Evolutionary conservation across 139 green algal species (phyloP).

Genomic region (Micractinium conductrix): DNA sequence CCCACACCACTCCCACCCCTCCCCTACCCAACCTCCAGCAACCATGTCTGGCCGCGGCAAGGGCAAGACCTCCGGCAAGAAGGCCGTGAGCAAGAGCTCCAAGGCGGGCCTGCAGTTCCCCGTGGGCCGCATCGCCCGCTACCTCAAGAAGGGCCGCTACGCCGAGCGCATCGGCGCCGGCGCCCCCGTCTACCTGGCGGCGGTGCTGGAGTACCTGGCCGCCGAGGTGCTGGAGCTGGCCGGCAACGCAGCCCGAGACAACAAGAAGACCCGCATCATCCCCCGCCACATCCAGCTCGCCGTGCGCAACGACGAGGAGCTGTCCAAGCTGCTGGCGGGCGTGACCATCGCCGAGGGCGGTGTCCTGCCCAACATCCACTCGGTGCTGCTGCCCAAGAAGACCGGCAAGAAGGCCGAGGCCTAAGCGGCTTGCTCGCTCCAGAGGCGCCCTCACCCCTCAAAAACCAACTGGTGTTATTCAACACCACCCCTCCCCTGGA

Average conservation of each 20-base stretch:
- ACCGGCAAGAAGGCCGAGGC: slow-evolving; percentile 73
- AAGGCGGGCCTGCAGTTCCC: slow-evolving; percentile 95
- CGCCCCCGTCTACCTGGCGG: slow-evolving; percentile 38
- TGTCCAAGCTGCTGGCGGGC: slow-evolving; percentile 87
- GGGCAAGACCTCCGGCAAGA: slow-evolving; percentile 76
- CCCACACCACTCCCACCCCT: no score
- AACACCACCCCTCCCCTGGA: no score
- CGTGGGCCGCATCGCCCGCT: slow-evolving; percentile 84
- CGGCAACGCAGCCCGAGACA: slow-evolving; percentile 84
- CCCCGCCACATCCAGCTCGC: slow-evolving; percentile 92
- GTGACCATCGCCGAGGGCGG: slow-evolving; percentile 87
- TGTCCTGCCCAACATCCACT: slow-evolving; percentile 92
- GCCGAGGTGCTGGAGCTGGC: slow-evolving; percentile 69
- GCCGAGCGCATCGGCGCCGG: slow-evolving; percentile 43
- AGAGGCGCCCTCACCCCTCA: no score
- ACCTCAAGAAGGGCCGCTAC: slow-evolving; percentile 91
- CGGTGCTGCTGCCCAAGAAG: slow-evolving; percentile 88
- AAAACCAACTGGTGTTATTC: no score
- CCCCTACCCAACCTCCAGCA: slow-evolving; percentile 7
- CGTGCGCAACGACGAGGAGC: slow-evolving; percentile 95
- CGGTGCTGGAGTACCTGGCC: slow-evolving; percentile 72
- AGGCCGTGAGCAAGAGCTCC: slow-evolving; percentile 77
- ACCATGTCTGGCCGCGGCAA: slow-evolving; percentile 71
- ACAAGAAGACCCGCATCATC: slow-evolving; percentile 94
- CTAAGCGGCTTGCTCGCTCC: no score